Evolutionary conservation across 164 flowering plant species (phyloP).

Genomic region (Protea cynaroides): DNA sequence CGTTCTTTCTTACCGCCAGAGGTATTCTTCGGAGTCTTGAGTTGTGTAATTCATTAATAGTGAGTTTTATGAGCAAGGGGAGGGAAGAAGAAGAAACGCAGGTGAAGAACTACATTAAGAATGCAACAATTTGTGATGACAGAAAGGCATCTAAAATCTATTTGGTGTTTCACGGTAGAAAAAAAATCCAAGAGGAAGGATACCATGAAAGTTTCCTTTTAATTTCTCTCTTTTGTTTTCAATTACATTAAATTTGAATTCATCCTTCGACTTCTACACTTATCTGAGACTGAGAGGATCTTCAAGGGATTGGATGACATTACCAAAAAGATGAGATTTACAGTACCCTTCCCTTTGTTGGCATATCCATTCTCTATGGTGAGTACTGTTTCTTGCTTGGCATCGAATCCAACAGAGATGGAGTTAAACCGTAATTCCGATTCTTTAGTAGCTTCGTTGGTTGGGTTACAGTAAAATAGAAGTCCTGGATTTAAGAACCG

Average conservation of each 20-base stretch:
- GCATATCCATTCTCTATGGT: conserved; percentile 82
- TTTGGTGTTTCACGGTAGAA: too few relatives aligned
- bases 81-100: too few relatives aligned
- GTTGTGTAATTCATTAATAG: too few relatives aligned
- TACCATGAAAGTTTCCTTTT: not conserved
- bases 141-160: too few relatives aligned
- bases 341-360: conserved; percentile 67
- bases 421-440: not conserved
- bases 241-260: not conserved
- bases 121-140: too few relatives aligned
- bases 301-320: conserved; percentile 44
- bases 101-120: too few relatives aligned
- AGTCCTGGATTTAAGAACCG: too few relatives aligned
- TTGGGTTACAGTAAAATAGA: conserved; percentile 43
- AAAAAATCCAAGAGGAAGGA: too few relatives aligned
- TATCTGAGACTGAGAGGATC: conserved; percentile 58
- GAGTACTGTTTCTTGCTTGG: conserved; percentile 12
- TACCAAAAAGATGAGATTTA: conserved; percentile 48
- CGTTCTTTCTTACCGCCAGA: too few relatives aligned
- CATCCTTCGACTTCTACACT: conserved; percentile 26
- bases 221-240: not conserved
- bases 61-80: too few relatives aligned
- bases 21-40: too few relatives aligned
- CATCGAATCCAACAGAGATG: not conserved
- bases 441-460: not conserved